phyloP scores from a whole-genome alignment of 2,329 filamentous ascomycete genomes.

The Scedosporium minutisporum region DNA sequence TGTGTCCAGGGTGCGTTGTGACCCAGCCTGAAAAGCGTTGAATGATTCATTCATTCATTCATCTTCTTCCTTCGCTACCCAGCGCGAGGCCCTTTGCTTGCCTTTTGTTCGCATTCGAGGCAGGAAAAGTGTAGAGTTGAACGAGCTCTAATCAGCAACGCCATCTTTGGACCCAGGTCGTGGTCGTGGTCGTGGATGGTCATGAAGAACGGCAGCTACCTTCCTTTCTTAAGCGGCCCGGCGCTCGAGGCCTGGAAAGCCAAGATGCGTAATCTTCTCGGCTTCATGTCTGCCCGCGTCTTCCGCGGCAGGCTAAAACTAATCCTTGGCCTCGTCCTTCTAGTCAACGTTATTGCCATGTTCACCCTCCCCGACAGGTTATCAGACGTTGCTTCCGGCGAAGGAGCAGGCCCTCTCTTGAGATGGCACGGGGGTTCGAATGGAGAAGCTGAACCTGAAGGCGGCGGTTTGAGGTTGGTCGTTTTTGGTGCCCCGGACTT shows the following conservation, averaged over 20 bases:
- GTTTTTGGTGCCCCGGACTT: conserved; percentile 40
- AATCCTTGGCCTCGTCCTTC: conserved; percentile 16
- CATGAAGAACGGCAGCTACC: not conserved
- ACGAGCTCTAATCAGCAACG: no score
- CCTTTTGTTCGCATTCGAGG: no score
- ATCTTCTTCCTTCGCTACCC: no score
- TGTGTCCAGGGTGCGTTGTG: no score
- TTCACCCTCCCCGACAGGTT: conserved; percentile 11
- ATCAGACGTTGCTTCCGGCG: conserved; percentile 8
- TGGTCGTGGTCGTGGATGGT: not conserved
- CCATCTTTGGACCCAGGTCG: not conserved
- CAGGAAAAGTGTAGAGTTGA: no score
- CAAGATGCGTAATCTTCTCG: not conserved
- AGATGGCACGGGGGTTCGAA: conserved; percentile 16
- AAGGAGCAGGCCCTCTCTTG: conserved; percentile 8
- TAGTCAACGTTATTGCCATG: conserved; percentile 19
- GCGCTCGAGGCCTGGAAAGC: not conserved
- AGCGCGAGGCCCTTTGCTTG: no score
- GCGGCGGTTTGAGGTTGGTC: conserved; percentile 34
- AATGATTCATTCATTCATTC: no score
- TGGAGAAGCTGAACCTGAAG: conserved; percentile 14
- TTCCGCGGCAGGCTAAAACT: conserved; percentile 25
- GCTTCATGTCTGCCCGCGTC: conserved; percentile 29
- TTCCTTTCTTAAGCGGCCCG: not conserved
- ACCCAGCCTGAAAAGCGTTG: no score